Evolutionary conservation across 1,284 basidiomycete genomes (phyloP).

Genomic region (Boletus smithii): DNA sequence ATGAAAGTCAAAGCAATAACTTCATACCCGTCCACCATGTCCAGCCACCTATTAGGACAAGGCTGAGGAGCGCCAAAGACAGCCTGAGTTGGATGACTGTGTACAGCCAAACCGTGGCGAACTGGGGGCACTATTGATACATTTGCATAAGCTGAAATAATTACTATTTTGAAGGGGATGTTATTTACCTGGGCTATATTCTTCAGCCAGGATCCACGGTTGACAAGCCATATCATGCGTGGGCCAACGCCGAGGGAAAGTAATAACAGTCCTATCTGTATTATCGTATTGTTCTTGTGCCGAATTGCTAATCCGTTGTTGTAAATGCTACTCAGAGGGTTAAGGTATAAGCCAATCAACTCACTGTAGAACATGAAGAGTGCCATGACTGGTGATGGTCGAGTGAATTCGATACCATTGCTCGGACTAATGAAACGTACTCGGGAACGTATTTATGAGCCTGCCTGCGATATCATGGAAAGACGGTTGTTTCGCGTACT

Average conservation of each 20-base stretch:
- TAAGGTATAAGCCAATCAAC: conserved; percentile 29
- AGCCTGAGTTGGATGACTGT: conserved; percentile 64
- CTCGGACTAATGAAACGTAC: conserved; percentile 42
- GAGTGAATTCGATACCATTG: conserved; percentile 5
- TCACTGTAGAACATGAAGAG: conserved; percentile 76
- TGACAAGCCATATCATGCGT: conserved; percentile 68
- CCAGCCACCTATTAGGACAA: conserved; percentile 52
- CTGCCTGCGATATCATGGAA: conserved; percentile 48
- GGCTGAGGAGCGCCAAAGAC: conserved; percentile 54
- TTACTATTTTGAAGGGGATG: not conserved
- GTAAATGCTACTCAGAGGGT: conserved; percentile 2
- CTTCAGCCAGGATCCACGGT: conserved; percentile 58
- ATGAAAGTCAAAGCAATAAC: conserved; percentile 37
- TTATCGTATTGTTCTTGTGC: conserved; percentile 51
- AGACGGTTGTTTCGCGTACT: conserved; percentile 60
- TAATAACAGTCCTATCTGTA: conserved; percentile 56
- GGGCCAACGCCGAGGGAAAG: conserved; percentile 56
- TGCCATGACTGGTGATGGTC: conserved; percentile 50
- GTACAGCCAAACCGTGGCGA: conserved; percentile 75
- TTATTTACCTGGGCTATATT: conserved; percentile 67
- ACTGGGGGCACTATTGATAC: conserved; percentile 58
- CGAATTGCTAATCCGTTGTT: conserved; percentile 48
- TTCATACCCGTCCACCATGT: conserved; percentile 60
- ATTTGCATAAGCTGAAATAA: conserved; percentile 6
- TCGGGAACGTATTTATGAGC: conserved; percentile 61